Conservation (phyloP, 2,329 filamentous ascomycete species). For the Ceratocystis lukuohia region DNA sequence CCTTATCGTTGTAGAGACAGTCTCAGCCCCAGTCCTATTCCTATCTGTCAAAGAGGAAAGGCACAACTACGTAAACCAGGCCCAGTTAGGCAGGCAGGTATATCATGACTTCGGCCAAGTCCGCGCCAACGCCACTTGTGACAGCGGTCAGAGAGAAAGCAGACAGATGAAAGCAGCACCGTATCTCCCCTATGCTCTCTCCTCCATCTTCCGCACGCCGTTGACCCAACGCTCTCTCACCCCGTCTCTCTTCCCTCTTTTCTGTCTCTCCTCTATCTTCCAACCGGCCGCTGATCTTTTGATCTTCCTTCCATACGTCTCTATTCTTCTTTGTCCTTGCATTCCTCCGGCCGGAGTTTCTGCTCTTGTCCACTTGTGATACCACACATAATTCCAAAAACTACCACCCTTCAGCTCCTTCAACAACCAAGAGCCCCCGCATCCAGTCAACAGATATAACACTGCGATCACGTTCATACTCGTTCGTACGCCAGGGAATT, state of each 20-base stretch:
- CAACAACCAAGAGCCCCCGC: not conserved
- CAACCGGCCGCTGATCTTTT: too few species aligned
- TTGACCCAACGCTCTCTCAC: not conserved
- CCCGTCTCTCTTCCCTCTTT: too few species aligned
- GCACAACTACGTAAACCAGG: too few species aligned
- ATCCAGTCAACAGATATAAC: not conserved
- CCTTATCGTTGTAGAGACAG: too few species aligned
- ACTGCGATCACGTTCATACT: not conserved
- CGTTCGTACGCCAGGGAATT: too few species aligned
- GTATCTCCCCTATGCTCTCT: not conserved
- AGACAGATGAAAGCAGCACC: not conserved
- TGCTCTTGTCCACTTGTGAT: not conserved
- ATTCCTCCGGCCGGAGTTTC: not conserved
- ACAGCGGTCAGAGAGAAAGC: not conserved
- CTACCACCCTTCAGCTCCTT: conserved; percentile 21
- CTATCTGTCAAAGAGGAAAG: too few species aligned
- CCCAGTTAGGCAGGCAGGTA: too few species aligned
- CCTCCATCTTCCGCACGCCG: not conserved
- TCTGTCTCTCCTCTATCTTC: too few species aligned
- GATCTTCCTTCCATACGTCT: too few species aligned
- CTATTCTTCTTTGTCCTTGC: not conserved
- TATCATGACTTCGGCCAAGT: conserved; percentile 1
- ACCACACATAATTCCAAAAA: not conserved
- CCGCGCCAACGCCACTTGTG: not conserved
- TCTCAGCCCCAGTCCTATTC: too few species aligned